Evolutionary conservation across 305 asterid genomes (phyloP).

Genomic region (Fraxinus paxiana): DNA sequence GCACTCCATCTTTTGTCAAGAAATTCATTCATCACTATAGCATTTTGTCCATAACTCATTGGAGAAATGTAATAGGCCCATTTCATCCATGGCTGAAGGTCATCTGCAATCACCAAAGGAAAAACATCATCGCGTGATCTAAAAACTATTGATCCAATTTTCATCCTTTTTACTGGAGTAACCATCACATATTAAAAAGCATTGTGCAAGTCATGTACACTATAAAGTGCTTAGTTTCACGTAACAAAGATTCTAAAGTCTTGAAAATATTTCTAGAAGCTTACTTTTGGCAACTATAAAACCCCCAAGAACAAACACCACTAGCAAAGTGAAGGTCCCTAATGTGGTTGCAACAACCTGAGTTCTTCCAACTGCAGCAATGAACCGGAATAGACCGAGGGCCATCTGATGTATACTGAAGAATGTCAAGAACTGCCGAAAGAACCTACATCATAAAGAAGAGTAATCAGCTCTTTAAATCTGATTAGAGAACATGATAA

Average conservation of each 20-base stretch:
- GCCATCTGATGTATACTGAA: conserved; percentile 49
- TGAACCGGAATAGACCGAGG: conserved; percentile 41
- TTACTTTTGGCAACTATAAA: conserved; percentile 47
- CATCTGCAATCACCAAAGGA: conserved; percentile 30
- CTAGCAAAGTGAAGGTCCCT: conserved; percentile 43
- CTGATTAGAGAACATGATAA: background rate
- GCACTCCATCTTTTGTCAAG: conserved; percentile 48
- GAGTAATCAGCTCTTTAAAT: background rate
- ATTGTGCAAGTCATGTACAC: background rate
- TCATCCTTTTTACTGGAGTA: background rate
- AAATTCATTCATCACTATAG: conserved; percentile 45
- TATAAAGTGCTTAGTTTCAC: background rate
- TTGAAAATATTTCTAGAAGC: background rate
- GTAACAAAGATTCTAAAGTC: background rate
- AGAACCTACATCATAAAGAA: conserved; percentile 33
- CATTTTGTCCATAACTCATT: conserved; percentile 50
- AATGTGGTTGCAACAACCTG: conserved; percentile 42
- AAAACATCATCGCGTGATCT: background rate
- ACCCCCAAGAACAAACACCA: conserved; percentile 49
- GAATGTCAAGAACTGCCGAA: conserved; percentile 40
- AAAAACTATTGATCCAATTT: background rate
- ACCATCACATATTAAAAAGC: background rate
- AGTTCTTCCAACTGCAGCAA: conserved; percentile 51
- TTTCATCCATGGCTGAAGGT: conserved; percentile 38
- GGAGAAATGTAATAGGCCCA: conserved; percentile 53